phyloP scores from a whole-genome alignment of 768 basidiomycete genomes.

The Lentinula raphanica region DNA sequence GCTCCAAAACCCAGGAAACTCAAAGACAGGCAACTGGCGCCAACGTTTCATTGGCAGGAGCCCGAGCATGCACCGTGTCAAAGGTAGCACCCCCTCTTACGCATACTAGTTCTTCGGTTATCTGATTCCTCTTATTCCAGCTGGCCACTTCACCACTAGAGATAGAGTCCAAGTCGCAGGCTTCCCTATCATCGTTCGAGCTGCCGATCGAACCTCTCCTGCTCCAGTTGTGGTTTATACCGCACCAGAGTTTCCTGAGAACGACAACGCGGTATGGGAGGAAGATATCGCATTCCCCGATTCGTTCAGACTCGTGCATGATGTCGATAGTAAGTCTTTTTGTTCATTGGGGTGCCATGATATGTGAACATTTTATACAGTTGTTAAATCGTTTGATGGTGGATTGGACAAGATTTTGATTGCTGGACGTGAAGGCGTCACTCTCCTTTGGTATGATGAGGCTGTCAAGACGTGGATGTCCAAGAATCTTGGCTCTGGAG shows the following conservation, averaged over 20 bases:
- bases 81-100: not conserved
- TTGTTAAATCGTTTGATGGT: not conserved
- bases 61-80: not conserved
- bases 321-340: not conserved
- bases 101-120: not conserved
- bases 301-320: not conserved
- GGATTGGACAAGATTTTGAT: not conserved
- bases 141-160: not conserved
- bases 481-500: not conserved
- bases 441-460: not conserved
- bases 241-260: not conserved
- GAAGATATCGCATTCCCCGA: not conserved
- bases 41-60: not conserved
- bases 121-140: not conserved
- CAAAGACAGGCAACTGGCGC: not conserved
- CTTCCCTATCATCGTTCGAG: not conserved
- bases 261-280: not conserved
- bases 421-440: not conserved
- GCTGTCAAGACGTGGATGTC: not conserved
- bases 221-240: not conserved
- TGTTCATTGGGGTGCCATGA: not conserved
- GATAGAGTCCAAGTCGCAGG: not conserved
- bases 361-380: not conserved
- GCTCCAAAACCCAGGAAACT: not conserved
- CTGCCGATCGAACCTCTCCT: not conserved